A percentile compares a stretch with the other conserved stretches of the same genome.
Conservation (phyloP, 1,139 yeast genomes). For the Debaryomycetaceae sp. region DNA sequence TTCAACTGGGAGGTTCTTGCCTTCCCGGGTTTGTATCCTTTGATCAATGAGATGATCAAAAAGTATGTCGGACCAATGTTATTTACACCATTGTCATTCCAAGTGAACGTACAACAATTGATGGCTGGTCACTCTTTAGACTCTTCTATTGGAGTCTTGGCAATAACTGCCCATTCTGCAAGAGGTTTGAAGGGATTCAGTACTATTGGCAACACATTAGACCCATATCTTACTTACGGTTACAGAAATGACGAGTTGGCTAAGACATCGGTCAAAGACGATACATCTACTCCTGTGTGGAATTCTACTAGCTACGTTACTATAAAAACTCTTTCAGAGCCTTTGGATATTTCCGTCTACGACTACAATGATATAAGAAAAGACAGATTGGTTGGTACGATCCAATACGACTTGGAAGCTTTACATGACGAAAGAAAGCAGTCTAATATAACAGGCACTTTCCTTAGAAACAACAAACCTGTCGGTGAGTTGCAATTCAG, state of each 20-base stretch:
- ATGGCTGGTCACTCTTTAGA: slow-evolving; percentile 79
- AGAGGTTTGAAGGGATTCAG: slow-evolving; percentile 65
- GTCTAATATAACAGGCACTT: slow-evolving; percentile 49
- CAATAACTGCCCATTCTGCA: slow-evolving; percentile 65
- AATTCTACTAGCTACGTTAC: slow-evolving; percentile 72
- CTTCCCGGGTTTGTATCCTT: slow-evolving; percentile 79
- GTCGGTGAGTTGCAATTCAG: slow-evolving; percentile 74
- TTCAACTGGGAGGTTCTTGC: slow-evolving; percentile 85
- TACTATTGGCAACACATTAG: slow-evolving; percentile 73
- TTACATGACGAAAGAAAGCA: slow-evolving; percentile 55
- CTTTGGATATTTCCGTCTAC: slow-evolving; percentile 62
- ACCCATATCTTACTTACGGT: slow-evolving; percentile 81
- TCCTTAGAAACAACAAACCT: slow-evolving; percentile 75
- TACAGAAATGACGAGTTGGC: slow-evolving; percentile 57
- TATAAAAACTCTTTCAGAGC: slow-evolving; percentile 74
- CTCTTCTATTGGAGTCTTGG: slow-evolving; percentile 83
- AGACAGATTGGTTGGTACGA: slow-evolving; percentile 76
- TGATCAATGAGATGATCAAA: slow-evolving; percentile 78
- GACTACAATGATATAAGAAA: slow-evolving; percentile 79
- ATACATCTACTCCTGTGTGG: slow-evolving; percentile 76
- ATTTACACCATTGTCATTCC: slow-evolving; percentile 86
- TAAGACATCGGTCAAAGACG: slow-evolving; percentile 60
- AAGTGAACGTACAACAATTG: slow-evolving; percentile 85
- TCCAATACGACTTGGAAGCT: slow-evolving; percentile 70
- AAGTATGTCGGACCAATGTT: slow-evolving; percentile 86